phyloP scores from a whole-genome alignment of 225 moss, liverwort and hornwort genomes.

The Marchantia polymorpha region DNA sequence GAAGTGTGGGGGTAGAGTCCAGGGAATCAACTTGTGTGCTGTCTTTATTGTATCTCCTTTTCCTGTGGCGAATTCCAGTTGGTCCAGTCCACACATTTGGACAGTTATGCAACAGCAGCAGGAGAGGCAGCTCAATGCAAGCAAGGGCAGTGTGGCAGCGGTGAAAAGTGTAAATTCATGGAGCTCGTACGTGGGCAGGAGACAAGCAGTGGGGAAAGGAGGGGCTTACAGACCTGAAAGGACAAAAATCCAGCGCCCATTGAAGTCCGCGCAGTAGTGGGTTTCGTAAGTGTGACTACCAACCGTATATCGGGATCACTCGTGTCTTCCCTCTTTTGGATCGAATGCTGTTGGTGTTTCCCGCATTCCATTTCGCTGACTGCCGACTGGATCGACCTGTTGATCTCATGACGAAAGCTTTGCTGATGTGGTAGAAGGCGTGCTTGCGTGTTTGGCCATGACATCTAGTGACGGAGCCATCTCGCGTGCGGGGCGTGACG shows the following conservation, averaged over 20 bases:
- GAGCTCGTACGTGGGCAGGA: neutral
- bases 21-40: neutral
- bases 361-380: neutral
- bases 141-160: neutral
- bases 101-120: neutral
- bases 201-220: too few species aligned
- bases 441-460: neutral
- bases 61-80: neutral
- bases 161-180: neutral
- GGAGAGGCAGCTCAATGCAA: neutral
- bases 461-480: too few species aligned
- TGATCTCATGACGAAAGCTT: neutral
- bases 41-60: neutral
- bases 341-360: neutral
- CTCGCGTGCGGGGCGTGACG: neutral
- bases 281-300: neutral
- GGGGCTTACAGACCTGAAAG: too few species aligned
- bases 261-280: neutral
- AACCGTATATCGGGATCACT: neutral
- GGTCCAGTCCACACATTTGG: neutral
- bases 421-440: neutral
- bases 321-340: neutral
- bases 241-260: neutral
- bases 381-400: neutral
- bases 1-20: neutral